Evolutionary conservation across 805 yeast species (phyloP).

Genomic region (Ogataea parapolymorpha): DNA sequence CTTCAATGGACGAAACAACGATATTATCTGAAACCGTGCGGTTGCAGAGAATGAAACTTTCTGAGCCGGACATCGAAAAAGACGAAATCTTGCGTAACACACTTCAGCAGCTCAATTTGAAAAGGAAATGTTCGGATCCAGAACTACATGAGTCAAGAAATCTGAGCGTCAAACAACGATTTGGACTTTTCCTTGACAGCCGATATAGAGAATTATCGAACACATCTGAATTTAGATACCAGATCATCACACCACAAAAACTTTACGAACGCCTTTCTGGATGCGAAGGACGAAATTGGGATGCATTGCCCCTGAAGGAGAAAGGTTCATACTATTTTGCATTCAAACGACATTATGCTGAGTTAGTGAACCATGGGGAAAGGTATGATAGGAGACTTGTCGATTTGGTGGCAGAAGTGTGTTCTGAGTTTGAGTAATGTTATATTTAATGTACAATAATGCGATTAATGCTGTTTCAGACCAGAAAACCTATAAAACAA

Average conservation of each 20-base stretch:
- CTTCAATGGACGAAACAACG: neutral
- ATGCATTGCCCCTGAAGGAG: conserved; percentile 18
- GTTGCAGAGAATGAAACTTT: conserved; percentile 5
- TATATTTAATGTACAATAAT: conserved; percentile 6
- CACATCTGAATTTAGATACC: conserved; percentile 28
- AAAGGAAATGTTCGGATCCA: conserved; percentile 1
- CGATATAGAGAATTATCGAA: conserved; percentile 26
- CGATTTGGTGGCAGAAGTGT: conserved; percentile 23
- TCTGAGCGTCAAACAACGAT: conserved; percentile 21
- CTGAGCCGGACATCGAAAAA: conserved; percentile 6
- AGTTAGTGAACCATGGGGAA: conserved; percentile 18
- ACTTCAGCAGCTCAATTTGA: conserved; percentile 3
- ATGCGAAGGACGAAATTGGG: conserved; percentile 25
- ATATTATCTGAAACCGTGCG: conserved; percentile 1
- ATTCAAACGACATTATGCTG: conserved; percentile 28
- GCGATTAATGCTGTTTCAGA: conserved; percentile 10
- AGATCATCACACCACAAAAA: conserved; percentile 27
- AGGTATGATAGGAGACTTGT: conserved; percentile 20
- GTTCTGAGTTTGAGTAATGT: conserved; percentile 22
- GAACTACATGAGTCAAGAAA: conserved; percentile 3
- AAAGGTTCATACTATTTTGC: conserved; percentile 29
- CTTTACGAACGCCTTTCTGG: conserved; percentile 26
- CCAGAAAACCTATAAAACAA: conserved; percentile 67
- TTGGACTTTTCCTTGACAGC: conserved; percentile 27
- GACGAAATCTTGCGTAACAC: neutral